Percentiles rank a stretch among this genome's conserved stretches.
Conservation (phyloP, 2,329 filamentous ascomycete genomes). For the Botrytis aclada region DNA sequence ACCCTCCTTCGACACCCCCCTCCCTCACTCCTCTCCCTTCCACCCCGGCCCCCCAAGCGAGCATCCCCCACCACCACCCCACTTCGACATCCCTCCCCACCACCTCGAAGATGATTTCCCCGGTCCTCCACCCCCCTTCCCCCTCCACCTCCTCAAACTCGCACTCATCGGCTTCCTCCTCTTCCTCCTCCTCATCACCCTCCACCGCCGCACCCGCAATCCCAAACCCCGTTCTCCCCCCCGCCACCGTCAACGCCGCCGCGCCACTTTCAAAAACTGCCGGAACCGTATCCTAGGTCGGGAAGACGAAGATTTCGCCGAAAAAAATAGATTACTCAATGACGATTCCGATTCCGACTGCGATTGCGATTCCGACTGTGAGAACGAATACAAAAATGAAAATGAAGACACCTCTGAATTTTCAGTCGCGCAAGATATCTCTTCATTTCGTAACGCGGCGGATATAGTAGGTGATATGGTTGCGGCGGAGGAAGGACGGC, state of each 20-base stretch:
- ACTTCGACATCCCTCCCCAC: neutral
- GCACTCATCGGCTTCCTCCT: slow-evolving; percentile 30
- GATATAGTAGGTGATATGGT: slow-evolving; percentile 31
- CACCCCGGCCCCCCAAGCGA: too few species aligned
- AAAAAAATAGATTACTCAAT: slow-evolving; percentile 24
- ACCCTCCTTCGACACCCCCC: too few species aligned
- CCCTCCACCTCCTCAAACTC: slow-evolving; percentile 28
- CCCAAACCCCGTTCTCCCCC: slow-evolving; percentile 22
- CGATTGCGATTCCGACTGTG: too few species aligned
- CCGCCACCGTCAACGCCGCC: slow-evolving; percentile 25
- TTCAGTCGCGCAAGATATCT: slow-evolving; percentile 30
- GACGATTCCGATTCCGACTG: slow-evolving; percentile 26
- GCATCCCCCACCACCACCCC: neutral
- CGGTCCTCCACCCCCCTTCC: neutral
- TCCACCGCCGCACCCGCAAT: slow-evolving; percentile 28
- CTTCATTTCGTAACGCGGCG: slow-evolving; percentile 28
- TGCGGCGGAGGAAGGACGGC: slow-evolving; percentile 21
- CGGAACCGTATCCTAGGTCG: slow-evolving; percentile 20
- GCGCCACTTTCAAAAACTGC: slow-evolving; percentile 24
- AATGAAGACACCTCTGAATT: slow-evolving; percentile 2
- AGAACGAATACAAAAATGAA: neutral
- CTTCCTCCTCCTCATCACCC: slow-evolving; percentile 27
- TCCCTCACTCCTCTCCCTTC: too few species aligned
- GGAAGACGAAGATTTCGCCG: slow-evolving; percentile 26
- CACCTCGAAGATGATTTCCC: neutral